These are phyloP conservation scores for Podospora pseudocomata DNA, from an alignment of 495 filamentous ascomycete genomes.

Conservation along the genomic window DNA sequence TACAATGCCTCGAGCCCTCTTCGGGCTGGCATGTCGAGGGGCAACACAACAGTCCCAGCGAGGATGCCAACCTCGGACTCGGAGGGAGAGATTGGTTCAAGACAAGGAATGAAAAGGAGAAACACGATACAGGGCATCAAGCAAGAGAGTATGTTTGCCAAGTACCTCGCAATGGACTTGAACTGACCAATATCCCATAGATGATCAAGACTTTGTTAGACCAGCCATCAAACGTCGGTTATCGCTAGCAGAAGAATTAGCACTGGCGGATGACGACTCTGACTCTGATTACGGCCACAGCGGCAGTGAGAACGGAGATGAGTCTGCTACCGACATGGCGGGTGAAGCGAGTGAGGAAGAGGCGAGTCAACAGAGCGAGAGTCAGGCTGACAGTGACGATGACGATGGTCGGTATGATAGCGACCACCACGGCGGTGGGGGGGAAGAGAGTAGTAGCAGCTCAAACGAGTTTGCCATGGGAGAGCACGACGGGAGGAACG, in stretches of 20 bases:
- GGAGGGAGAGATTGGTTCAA: neutral
- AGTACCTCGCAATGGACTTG: too few species aligned
- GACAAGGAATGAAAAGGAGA: conserved; percentile 1
- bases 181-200: neutral
- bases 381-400: neutral
- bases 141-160: conserved; percentile 16
- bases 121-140: conserved; percentile 21
- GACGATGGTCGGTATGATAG: neutral
- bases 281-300: conserved; percentile 18
- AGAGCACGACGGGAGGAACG: neutral
- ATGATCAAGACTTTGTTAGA: neutral
- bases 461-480: neutral
- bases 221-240: conserved; percentile 11
- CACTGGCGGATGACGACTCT: conserved; percentile 18
- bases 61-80: neutral
- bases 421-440: neutral
- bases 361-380: neutral
- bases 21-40: neutral
- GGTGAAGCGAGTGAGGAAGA: neutral
- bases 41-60: neutral
- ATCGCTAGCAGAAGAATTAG: conserved; percentile 24
- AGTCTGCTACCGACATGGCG: neutral
- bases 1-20: neutral
- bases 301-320: conserved; percentile 1
- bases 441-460: neutral